Evolutionary conservation across 768 basidiomycete species (phyloP), one percentile per base, ranked within the genome.

Genomic region (Boletellus ananiceps): DNA sequence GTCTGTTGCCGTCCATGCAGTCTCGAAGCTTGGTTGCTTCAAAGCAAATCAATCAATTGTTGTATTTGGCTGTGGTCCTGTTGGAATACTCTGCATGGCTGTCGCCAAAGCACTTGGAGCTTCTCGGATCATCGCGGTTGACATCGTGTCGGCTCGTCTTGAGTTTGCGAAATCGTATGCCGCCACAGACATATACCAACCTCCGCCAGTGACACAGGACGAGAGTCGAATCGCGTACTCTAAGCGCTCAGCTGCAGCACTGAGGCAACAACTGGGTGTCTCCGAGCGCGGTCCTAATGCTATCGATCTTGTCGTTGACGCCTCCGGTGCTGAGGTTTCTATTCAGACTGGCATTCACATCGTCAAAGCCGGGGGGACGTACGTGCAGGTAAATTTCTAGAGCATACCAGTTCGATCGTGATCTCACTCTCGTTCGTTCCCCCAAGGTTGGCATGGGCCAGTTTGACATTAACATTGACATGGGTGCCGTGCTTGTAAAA

Each of bases 41-140:
- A 79, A 78, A 41, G 75, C 87, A 33, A 82, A 81, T 58, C 83
- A 93, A 63, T 82, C 82, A 33, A 82, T 95, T 54, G 82, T 80
- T 14, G 74, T 97, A 46, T 93, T 93, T 60, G 94, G 94, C 27
- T 93, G 84, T 54, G 91, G 93, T 2, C 94, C 93, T 2, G 82
- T 87, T 47, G 86, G 86, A n/a, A 72, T 95, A 25, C 79, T 96
- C 18, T 89, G 87, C 63, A 91, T 94, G 88, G 93, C 91, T 7
- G 91, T 93, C n/a, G 94, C 95, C 7, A 93, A 87, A 65, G 93
- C 94, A 3, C 74, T 95, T 40, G 93, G 93, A 32, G 95, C 93
- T 2, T 75, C 78, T 36, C 83, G 87, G 41, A 77, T 95, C 54
- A 79, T 98, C 51, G 93, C 85, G 4, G 79, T 95, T 52, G 93